Evolutionary conservation across 2,329 filamentous ascomycete genomes (phyloP).

Genomic region (Lasiodiplodia sp.): DNA sequence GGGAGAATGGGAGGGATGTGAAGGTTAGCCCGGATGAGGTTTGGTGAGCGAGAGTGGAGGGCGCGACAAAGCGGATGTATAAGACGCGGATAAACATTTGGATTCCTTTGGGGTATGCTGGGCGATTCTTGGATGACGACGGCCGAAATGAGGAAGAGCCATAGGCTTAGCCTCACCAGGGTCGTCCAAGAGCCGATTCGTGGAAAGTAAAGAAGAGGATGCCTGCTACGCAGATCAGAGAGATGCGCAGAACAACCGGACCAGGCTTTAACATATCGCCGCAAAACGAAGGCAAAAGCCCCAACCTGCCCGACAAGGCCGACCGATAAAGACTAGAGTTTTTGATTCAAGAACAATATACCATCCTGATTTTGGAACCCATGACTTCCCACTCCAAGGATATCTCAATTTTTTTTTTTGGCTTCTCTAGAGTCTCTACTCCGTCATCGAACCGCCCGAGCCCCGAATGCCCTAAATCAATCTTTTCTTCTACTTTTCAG

Average conservation of each 20-base stretch:
- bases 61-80: no score
- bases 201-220: neutral
- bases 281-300: neutral
- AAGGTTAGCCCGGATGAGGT: slow-evolving; percentile 85
- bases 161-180: neutral
- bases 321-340: neutral
- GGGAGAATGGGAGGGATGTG: slow-evolving; percentile 80
- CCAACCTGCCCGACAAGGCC: neutral
- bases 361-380: neutral
- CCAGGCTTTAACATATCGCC: neutral
- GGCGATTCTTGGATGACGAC: neutral
- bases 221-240: neutral
- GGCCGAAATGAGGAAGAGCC: neutral
- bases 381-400: neutral
- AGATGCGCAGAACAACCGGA: neutral
- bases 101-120: neutral
- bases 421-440: neutral
- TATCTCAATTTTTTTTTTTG: neutral
- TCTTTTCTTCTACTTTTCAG: neutral
- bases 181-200: neutral
- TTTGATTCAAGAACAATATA: neutral
- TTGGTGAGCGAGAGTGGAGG: slow-evolving; percentile 62
- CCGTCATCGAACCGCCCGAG: neutral
- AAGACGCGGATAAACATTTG: no score
- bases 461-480: neutral